Evolutionary conservation across 805 yeast species (phyloP).

Genomic region (Hanseniaspora guilliermondii): DNA sequence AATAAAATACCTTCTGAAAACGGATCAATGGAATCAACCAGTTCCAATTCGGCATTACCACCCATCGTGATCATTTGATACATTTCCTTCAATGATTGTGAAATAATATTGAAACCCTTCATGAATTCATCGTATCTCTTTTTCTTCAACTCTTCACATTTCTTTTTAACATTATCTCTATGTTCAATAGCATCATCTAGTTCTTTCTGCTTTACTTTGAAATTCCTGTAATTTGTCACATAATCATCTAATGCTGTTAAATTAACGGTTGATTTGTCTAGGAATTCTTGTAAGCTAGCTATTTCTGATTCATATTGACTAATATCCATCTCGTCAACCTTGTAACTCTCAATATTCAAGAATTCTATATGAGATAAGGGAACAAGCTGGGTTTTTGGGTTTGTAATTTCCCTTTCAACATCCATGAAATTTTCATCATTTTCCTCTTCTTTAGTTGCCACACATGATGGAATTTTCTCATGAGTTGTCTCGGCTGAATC

Average conservation of each 20-base stretch:
- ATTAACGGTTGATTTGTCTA: slow-evolving; percentile 51
- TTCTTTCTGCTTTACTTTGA: slow-evolving; percentile 47
- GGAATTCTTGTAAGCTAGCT: slow-evolving; percentile 40
- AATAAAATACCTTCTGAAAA: slow-evolving; percentile 92
- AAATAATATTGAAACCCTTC: slow-evolving; percentile 80
- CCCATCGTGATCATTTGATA: slow-evolving; percentile 98
- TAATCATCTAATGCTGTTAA: slow-evolving; percentile 68
- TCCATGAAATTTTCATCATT: slow-evolving; percentile 17
- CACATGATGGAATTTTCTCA: background rate
- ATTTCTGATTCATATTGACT: slow-evolving; percentile 31
- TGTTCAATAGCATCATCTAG: slow-evolving; percentile 52
- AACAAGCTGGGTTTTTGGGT: slow-evolving; percentile 17
- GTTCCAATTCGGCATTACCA: slow-evolving; percentile 93
- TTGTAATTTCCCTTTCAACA: slow-evolving; percentile 24
- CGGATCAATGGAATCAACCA: slow-evolving; percentile 94
- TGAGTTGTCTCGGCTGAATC: background rate
- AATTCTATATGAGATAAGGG: slow-evolving; percentile 9
- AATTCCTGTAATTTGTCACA: slow-evolving; percentile 53
- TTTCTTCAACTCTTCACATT: slow-evolving; percentile 57
- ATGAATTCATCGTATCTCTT: slow-evolving; percentile 77
- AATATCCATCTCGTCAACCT: slow-evolving; percentile 25
- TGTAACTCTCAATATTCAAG: slow-evolving; percentile 31
- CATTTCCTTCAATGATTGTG: slow-evolving; percentile 86
- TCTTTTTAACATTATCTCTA: slow-evolving; percentile 51
- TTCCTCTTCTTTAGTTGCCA: background rate